Evolutionary conservation across 2,329 filamentous ascomycete genomes (phyloP), one percentile per base, ranked within the genome.

Genomic region (Akanthomyces lecanii): DNA sequence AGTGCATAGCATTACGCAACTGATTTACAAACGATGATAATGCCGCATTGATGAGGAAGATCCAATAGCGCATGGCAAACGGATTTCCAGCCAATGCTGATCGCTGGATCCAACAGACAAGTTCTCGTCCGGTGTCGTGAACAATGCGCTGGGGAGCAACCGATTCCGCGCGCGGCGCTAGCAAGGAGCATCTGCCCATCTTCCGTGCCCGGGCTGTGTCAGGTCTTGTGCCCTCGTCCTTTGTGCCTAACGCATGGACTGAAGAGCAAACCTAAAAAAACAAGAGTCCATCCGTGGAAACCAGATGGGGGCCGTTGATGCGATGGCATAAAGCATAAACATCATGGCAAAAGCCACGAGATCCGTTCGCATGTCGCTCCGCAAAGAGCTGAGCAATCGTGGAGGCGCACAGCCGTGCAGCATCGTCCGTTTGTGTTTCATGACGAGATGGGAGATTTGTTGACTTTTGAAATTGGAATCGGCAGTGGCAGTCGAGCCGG

Each of bases 291-390:
- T 40, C 14, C 4, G 44, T 56, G 23, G 53, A 23, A 45, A 38
- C 36, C n/a, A n/a, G 10, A 33, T 57, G 40, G 54, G 54, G 42
- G 54, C 54, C 53, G 33, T 33, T 45, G 53, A 56, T 56, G 40
- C 53, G 18, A 56, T 56, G 53, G 53, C 52, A 55, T 42, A 42
- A 44, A 16, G 38, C 38, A 40, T 40, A 16, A 40, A 40, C 38
- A 40, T 30, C 25, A 33, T 1, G 38, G 38, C 25, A 45, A 44
- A 44, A 42, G 52, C 52, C 8, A 55, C 28, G 53, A 56, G 53
- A 56, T 56, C 53, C 40, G 52, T 55, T 55, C 52, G 52, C 52
- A 55, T 28, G 36, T 16, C 52, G 16, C 52, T 42, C 52, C 52
- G 23, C 52, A 55, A 21, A 28, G 10, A 36, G 52, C 52, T 55